These are phyloP conservation scores for Pseudisothecium myosuroides DNA, from an alignment of 225 moss, liverwort and hornwort species.

Conservation along the genomic window DNA sequence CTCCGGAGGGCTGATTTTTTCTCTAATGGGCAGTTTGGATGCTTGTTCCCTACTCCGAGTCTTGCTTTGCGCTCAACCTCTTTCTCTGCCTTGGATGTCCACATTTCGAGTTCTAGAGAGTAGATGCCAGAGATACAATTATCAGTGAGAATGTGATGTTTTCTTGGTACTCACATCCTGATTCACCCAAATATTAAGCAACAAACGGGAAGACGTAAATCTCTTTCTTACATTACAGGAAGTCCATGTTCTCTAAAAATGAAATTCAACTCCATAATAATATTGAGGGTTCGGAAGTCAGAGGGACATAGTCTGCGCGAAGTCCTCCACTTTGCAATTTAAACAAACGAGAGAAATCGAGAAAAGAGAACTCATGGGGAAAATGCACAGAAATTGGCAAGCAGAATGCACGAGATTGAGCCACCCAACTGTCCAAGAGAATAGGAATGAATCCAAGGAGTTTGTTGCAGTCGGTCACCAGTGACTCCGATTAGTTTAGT, in stretches of 20 bases:
- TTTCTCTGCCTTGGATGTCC: not conserved
- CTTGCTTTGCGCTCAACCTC: not conserved
- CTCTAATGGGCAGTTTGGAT: not conserved
- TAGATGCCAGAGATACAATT: too few species aligned
- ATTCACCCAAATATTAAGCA: not conserved
- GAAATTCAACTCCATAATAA: too few species aligned
- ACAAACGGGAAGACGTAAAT: not conserved
- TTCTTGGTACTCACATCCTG: not conserved
- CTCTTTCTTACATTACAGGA: too few species aligned
- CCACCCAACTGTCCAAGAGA: not conserved
- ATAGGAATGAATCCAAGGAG: not conserved
- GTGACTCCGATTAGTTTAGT: not conserved
- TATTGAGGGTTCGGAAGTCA: too few species aligned
- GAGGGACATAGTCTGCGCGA: not conserved
- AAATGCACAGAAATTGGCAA: not conserved
- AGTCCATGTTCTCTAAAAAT: not conserved
- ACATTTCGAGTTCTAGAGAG: too few species aligned
- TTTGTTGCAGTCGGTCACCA: not conserved
- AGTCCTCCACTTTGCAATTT: not conserved
- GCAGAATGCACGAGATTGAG: not conserved
- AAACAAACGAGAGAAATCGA: not conserved
- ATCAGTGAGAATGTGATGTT: not conserved
- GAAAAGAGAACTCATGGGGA: not conserved
- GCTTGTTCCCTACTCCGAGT: not conserved
- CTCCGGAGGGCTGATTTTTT: too few species aligned